Base-by-base conservation (phyloP, 1,139 yeast genomes). In the Taiozyma sp. region DNA sequence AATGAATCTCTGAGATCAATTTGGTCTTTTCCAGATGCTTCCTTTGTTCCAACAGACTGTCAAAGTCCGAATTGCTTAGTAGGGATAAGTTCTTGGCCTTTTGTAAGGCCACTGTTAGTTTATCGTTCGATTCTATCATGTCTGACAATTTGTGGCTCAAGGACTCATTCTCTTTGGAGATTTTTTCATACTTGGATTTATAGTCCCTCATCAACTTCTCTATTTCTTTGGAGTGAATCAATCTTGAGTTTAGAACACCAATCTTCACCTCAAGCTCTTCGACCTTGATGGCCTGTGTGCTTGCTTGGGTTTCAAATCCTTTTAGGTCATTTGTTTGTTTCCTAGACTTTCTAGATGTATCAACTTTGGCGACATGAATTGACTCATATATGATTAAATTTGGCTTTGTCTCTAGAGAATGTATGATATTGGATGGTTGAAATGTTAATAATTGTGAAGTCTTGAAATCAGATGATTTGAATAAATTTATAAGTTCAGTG, bases 221-320 rank as follows among this genome's bases (percentile, higher is more conserved):
- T 1, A 56, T 45, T 7, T 58, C 59, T 40, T 51, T 52, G 7
- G 51, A 54, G 5, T 52, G 48, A 4, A 38, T 34, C 64, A 80
- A 66, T 57, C 74, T 75, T 16, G 70, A 69, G 55, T 75, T 75
- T 44, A 78, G 62, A 8, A 74, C 65, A 14, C 69, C 66, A 12
- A 78, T 67, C 51, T 75, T 78, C 51, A 76, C 65, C 22, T 70
- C 68, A 13, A 63, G 55, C 43, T 67, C 68, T 12, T 64, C 66
- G 22, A 64, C 51, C 28, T 52, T 48, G 5, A 24, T 8, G 3
- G 28, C 12, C 22, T 32, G 43, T 6, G 43, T 23, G 8, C 32
- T 34, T 4, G 41, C 44, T 13, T 12, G 32, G 4, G 24, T 16
- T 4, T 38, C 29, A 13, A 30, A 27, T 30, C 42, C 39, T 36